phyloP scores from a whole-genome alignment of 495 filamentous ascomycete species.

The Penicillium flavigenum region DNA sequence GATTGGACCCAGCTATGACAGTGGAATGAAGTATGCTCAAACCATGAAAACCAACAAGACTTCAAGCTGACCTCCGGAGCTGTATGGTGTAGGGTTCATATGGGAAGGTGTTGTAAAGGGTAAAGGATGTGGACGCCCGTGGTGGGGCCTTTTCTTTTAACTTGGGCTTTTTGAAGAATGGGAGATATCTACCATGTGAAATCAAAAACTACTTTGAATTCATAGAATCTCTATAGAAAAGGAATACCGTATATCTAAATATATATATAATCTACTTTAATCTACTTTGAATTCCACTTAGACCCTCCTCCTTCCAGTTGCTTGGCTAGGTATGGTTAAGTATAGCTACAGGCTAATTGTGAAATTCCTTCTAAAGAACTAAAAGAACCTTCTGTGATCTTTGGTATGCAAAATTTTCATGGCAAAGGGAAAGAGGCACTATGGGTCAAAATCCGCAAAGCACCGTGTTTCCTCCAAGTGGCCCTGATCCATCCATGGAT shows the following conservation, averaged over 20 bases:
- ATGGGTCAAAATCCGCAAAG: background rate
- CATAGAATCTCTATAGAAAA: background rate
- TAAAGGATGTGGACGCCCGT: background rate
- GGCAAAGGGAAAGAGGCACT: background rate
- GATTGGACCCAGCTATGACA: background rate
- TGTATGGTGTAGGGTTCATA: background rate
- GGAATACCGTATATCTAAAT: background rate
- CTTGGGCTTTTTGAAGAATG: background rate
- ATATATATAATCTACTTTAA: background rate
- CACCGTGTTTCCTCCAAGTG: background rate
- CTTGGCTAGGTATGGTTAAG: background rate
- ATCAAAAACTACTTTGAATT: too few relatives aligned
- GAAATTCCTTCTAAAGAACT: background rate
- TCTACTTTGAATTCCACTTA: background rate
- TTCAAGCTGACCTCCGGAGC: background rate
- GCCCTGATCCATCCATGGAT: background rate
- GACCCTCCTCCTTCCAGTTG: background rate
- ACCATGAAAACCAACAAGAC: background rate
- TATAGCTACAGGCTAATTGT: background rate
- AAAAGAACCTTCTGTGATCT: background rate
- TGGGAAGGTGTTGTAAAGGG: background rate
- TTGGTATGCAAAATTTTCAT: background rate
- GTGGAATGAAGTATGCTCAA: background rate
- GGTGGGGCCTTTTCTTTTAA: background rate
- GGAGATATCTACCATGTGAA: background rate